phyloP scores from a whole-genome alignment of 768 basidiomycete genomes.

The Boletus pseudo-olivaceus region DNA sequence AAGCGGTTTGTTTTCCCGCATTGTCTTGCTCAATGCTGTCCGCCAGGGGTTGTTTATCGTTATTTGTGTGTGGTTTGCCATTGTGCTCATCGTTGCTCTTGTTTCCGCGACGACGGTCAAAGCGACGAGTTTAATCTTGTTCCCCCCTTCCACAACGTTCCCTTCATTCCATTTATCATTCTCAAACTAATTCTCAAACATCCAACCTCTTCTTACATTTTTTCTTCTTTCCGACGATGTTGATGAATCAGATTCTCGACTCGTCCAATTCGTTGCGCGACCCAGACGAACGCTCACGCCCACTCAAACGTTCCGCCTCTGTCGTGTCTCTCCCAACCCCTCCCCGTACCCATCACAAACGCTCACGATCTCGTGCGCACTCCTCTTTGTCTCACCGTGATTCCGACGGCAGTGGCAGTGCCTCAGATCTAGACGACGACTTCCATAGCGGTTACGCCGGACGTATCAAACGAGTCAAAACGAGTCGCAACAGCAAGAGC shows the following conservation, averaged over 20 bases:
- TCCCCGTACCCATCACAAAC: slow-evolving; percentile 54
- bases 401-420: slow-evolving; percentile 34
- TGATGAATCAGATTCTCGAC: slow-evolving; percentile 34
- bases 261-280: slow-evolving; percentile 26
- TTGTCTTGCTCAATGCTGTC: neutral
- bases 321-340: slow-evolving; percentile 64
- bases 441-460: slow-evolving; percentile 8
- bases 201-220: neutral
- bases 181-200: neutral
- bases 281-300: slow-evolving; percentile 23
- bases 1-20: neutral
- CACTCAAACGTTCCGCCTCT: slow-evolving; percentile 62
- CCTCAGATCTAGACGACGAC: slow-evolving; percentile 32
- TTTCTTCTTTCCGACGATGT: slow-evolving; percentile 16
- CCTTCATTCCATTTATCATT: slow-evolving; percentile 4
- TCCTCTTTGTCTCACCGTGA: slow-evolving; percentile 48
- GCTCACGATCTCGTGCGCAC: slow-evolving; percentile 39
- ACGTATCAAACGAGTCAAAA: slow-evolving; percentile 16
- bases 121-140: slow-evolving; percentile 11
- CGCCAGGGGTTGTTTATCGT: slow-evolving; percentile 7
- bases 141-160: slow-evolving; percentile 20
- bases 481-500: slow-evolving; percentile 11
- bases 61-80: slow-evolving; percentile 17
- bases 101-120: slow-evolving; percentile 11
- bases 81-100: slow-evolving; percentile 17